Evolutionary conservation across 805 yeast species (phyloP).

Genomic region (Candida wancherniae): DNA sequence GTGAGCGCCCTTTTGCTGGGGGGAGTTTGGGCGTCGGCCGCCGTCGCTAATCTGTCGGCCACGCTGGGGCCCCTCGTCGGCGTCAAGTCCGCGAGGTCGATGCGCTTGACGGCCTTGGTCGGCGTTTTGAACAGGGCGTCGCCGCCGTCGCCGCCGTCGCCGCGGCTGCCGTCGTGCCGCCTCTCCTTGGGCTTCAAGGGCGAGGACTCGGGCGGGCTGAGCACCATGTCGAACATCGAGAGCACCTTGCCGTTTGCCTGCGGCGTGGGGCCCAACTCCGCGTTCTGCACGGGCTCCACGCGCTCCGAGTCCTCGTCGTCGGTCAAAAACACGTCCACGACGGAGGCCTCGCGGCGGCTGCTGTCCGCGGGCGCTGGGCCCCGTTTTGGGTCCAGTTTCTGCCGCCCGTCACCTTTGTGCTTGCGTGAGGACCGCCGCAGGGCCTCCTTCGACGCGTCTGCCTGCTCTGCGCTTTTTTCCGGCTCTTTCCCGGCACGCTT

Average conservation of each 20-base stretch:
- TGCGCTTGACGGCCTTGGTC: slow-evolving; percentile 20
- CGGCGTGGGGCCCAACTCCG: slow-evolving; percentile 80
- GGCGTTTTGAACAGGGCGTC: slow-evolving; percentile 30
- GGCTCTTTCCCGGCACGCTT: slow-evolving; percentile 6
- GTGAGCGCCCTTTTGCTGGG: slow-evolving; percentile 1
- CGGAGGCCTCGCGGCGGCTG: not conserved
- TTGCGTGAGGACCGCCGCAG: too few relatives aligned
- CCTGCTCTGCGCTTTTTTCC: not conserved
- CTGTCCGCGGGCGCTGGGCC: not conserved
- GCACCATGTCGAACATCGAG: slow-evolving; percentile 60
- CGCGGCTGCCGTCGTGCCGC: too few relatives aligned
- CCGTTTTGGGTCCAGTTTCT: too few relatives aligned
- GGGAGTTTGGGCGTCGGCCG: slow-evolving; percentile 4
- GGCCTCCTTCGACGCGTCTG: too few relatives aligned
- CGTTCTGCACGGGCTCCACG: slow-evolving; percentile 9
- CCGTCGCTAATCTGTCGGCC: slow-evolving; percentile 9
- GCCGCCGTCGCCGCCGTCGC: not conserved
- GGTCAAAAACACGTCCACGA: slow-evolving; percentile 6
- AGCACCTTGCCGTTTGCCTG: slow-evolving; percentile 74
- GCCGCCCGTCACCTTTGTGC: too few relatives aligned
- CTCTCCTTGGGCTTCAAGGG: slow-evolving; percentile 23
- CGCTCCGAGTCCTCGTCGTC: slow-evolving; percentile 15
- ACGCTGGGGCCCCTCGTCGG: slow-evolving; percentile 12
- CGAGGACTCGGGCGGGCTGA: slow-evolving; percentile 42
- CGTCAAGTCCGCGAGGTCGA: slow-evolving; percentile 13